Evolutionary conservation across 73 alveolate genomes (phyloP).

Genomic region (Effrenium voratum): DNA sequence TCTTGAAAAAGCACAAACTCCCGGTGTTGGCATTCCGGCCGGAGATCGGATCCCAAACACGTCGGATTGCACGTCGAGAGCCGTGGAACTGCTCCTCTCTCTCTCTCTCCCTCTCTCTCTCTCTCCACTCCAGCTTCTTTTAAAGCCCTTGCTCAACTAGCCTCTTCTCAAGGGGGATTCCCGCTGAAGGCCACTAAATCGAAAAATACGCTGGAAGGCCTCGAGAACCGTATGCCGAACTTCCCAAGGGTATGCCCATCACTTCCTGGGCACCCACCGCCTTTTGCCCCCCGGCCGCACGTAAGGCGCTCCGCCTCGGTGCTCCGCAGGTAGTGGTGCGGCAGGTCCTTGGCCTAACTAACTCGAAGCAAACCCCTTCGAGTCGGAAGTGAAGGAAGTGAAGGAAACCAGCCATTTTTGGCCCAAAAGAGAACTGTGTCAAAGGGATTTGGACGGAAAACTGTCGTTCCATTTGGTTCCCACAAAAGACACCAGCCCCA

Average conservation of each 20-base stretch:
- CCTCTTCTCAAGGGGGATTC: background rate
- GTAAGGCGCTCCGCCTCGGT: slow-evolving; percentile 29
- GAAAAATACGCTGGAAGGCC: too few species aligned
- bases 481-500: too few species aligned
- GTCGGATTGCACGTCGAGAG: too few species aligned
- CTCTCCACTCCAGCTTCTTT: background rate
- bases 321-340: slow-evolving; percentile 44
- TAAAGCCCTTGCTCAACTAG: background rate
- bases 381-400: too few species aligned
- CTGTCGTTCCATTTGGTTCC: background rate
- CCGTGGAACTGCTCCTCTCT: too few species aligned
- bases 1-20: too few species aligned
- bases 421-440: background rate
- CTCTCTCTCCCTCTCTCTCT: background rate
- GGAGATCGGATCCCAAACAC: too few species aligned
- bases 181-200: background rate
- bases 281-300: background rate
- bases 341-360: too few species aligned
- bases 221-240: too few species aligned
- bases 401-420: slow-evolving; percentile 7
- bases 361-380: too few species aligned
- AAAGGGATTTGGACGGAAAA: background rate
- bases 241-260: background rate
- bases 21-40: too few species aligned
- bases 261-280: background rate